Base-by-base conservation (phyloP, 257 asterid genomes). In the Solanum tarijense region DNA sequence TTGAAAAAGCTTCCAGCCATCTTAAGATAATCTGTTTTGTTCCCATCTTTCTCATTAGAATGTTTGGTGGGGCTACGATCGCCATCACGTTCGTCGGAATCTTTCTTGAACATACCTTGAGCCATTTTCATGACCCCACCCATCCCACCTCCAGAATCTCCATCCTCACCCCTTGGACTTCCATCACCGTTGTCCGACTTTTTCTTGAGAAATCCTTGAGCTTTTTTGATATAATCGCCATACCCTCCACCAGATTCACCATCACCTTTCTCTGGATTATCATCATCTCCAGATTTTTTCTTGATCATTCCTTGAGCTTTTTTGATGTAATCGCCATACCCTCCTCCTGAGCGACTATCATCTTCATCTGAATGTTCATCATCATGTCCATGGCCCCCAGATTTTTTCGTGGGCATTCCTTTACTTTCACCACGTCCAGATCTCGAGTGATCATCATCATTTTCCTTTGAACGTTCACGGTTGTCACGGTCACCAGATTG, bases 1-100 rank as follows among this genome's bases (percentile, higher is more conserved):
- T 91, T 91, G 75, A 95, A 83, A 89, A 94, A 93, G 38, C 91
- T 92, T 52, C 94, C 94, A 9, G 96, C 94, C 88, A 88, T 79
- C 9, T 79, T 43, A 4, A 79, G 13, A 9, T 43, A 16, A 29
- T 79, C 66, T 46, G 18, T 32, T 16, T 81, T 81, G 35, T 18
- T 29, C 3, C 32, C 68, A 46, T 58, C 68, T 46, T 81, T 1
- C 0, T 46, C 66, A 0, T 3, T 43, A 43, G 23, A 41, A 39
- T 29, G 6, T 16, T 18, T 29, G 10, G 9, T 43, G 0, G 20
- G 36, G 41, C 41, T 85, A 71, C 34, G 73, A 27, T 81, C 1
- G 0, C 6, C 62, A 52, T 16, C 62, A 52, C 9, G 23, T 0
- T 52, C 62, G 4, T 55, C 43, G 0, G 43, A 82, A 82, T 82